Evolutionary conservation across 176 grass and related monocot species (phyloP).

Genomic region (Oropetium thomaeum): DNA sequence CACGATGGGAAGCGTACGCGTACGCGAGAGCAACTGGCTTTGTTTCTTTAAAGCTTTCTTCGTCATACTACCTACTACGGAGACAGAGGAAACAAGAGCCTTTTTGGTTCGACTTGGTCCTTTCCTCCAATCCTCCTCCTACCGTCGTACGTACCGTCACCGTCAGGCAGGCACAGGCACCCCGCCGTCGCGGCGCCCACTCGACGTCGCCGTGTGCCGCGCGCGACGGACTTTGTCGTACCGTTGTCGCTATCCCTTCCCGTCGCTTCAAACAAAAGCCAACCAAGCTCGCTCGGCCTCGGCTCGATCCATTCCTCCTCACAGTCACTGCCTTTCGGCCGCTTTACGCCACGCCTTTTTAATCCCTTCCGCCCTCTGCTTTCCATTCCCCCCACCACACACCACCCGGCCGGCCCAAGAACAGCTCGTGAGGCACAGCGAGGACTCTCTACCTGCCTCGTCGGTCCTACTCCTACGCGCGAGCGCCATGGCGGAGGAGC

Average conservation of each 20-base stretch:
- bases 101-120: neutral
- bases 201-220: neutral
- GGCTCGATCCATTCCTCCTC: no score
- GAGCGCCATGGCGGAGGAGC: slow-evolving; percentile 43
- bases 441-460: neutral
- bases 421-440: no score
- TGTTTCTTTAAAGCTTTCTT: no score
- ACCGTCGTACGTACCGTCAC: no score
- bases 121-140: neutral
- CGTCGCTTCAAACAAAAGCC: slow-evolving; percentile 46
- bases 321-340: slow-evolving; percentile 20
- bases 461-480: no score
- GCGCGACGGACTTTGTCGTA: slow-evolving; percentile 10
- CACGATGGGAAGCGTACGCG: no score
- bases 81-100: no score
- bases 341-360: slow-evolving; percentile 32
- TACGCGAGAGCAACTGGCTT: no score
- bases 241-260: slow-evolving; percentile 34
- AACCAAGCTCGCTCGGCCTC: no score
- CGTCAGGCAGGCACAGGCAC: no score
- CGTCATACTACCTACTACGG: no score
- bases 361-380: slow-evolving; percentile 20
- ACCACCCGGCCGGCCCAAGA: no score
- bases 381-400: neutral
- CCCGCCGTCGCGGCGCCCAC: neutral